These are phyloP conservation scores for Fagus sylvatica DNA, from an alignment of 306 rosid genomes.

Conservation along the genomic window DNA sequence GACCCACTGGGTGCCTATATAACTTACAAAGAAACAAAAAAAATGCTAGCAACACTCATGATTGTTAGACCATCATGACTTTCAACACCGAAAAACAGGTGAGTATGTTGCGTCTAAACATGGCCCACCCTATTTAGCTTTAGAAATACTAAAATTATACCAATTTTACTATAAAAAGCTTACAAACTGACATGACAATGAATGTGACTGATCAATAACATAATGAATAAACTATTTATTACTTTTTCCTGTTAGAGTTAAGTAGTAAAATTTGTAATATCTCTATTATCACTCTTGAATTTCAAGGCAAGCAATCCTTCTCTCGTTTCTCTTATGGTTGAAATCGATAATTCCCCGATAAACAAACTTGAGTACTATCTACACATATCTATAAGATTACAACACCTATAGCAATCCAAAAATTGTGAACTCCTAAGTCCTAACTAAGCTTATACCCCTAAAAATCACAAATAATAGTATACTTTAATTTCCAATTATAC, in stretches of 20 bases:
- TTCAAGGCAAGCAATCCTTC: background rate
- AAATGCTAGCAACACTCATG: background rate
- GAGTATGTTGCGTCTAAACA: background rate
- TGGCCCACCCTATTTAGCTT: background rate
- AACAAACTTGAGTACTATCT: background rate
- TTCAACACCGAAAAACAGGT: background rate
- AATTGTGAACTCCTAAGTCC: background rate
- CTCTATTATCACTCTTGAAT: too few species aligned
- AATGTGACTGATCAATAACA: too few species aligned
- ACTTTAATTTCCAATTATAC: background rate
- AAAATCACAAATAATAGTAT: background rate
- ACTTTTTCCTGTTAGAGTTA: too few species aligned
- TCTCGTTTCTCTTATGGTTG: background rate
- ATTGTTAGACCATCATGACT: background rate
- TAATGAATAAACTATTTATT: too few species aligned
- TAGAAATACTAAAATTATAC: too few species aligned
- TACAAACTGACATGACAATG: too few species aligned
- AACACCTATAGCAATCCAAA: background rate
- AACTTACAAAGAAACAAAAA: too few species aligned
- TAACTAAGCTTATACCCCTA: background rate
- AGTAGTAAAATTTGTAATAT: too few species aligned
- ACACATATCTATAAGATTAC: background rate
- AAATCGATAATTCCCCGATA: too few species aligned
- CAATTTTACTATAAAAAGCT: too few species aligned
- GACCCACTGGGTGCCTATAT: too few species aligned